These are phyloP conservation scores for Aphanomyces astaci DNA, from an alignment of 352 stramenopile genomes.

Conservation along the genomic window DNA sequence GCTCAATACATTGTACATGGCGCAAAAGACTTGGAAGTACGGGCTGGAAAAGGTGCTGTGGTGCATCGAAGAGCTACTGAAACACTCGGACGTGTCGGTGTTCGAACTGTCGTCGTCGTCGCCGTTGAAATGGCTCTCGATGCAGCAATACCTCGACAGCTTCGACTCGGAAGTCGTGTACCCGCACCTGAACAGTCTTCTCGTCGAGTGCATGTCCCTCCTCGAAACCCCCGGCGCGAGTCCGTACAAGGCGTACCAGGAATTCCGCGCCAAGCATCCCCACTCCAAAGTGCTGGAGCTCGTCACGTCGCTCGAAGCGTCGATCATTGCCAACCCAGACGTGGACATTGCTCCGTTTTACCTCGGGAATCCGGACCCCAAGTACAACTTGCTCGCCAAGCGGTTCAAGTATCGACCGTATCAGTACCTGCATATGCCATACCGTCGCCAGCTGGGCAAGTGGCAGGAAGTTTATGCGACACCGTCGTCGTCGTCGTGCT, in stretches of 20 bases:
- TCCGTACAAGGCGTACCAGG: constrained; percentile 21
- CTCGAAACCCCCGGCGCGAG: not conserved
- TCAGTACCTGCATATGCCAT: constrained; percentile 79
- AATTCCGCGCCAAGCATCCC: constrained; percentile 20
- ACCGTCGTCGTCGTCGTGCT: constrained; percentile 36
- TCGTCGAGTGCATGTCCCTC: constrained; percentile 15
- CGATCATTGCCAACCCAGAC: constrained; percentile 13
- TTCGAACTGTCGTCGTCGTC: constrained; percentile 9
- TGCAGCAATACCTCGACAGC: constrained; percentile 9
- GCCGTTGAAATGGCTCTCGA: constrained; percentile 15
- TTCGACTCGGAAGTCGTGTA: constrained; percentile 16
- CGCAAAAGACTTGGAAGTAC: constrained; percentile 9
- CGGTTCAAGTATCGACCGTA: constrained; percentile 68
- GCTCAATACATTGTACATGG: constrained; percentile 10
- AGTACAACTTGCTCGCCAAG: constrained; percentile 26
- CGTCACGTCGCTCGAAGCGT: constrained; percentile 12
- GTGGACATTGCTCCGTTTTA: constrained; percentile 66
- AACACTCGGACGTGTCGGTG: constrained; percentile 16
- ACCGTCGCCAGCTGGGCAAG: constrained; percentile 40
- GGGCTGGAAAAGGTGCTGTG: constrained; percentile 19
- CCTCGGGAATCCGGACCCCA: constrained; percentile 62
- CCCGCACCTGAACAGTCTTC: not conserved
- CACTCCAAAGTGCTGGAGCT: constrained; percentile 12
- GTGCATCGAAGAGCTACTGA: constrained; percentile 15
- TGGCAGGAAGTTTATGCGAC: constrained; percentile 60